phyloP scores from a whole-genome alignment of 2,329 filamentous ascomycete genomes.

The Teratosphaeria zuluensis region DNA sequence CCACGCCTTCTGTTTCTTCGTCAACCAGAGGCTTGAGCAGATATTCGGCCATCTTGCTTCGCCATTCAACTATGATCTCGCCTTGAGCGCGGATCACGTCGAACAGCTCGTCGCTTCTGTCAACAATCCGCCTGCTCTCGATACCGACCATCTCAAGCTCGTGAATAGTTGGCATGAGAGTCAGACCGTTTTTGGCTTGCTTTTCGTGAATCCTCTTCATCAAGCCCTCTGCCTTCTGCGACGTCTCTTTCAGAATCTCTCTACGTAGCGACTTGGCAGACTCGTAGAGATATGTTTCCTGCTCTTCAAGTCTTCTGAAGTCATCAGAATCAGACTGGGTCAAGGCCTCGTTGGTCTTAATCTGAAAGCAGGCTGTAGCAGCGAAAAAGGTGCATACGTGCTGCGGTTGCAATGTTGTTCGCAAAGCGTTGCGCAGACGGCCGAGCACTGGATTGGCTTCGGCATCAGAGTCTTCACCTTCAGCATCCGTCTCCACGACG shows the following conservation, averaged over 20 bases:
- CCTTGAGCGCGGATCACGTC: constrained; percentile 63
- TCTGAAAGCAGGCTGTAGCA: constrained; percentile 73
- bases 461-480: constrained; percentile 26
- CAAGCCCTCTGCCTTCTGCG: constrained; percentile 49
- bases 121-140: constrained; percentile 58
- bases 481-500: constrained; percentile 17
- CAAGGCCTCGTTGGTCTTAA: constrained; percentile 59
- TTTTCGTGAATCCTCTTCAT: constrained; percentile 51
- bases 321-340: constrained; percentile 58
- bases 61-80: constrained; percentile 61
- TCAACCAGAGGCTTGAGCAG: constrained; percentile 71
- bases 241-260: constrained; percentile 59
- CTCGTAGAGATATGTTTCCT: constrained; percentile 67
- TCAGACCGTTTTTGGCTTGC: constrained; percentile 44
- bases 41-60: constrained; percentile 60
- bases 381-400: constrained; percentile 79
- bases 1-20: constrained; percentile 58
- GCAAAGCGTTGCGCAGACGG: constrained; percentile 50
- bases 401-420: constrained; percentile 65
- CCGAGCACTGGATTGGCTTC: constrained; percentile 18
- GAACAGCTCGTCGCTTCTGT: constrained; percentile 57
- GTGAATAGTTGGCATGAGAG: constrained; percentile 38
- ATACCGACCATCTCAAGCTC: constrained; percentile 52
- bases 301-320: constrained; percentile 55
- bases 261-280: constrained; percentile 65